Evolutionary conservation across 495 filamentous ascomycete genomes (phyloP).

Genomic region (Choiromyces venosus): DNA sequence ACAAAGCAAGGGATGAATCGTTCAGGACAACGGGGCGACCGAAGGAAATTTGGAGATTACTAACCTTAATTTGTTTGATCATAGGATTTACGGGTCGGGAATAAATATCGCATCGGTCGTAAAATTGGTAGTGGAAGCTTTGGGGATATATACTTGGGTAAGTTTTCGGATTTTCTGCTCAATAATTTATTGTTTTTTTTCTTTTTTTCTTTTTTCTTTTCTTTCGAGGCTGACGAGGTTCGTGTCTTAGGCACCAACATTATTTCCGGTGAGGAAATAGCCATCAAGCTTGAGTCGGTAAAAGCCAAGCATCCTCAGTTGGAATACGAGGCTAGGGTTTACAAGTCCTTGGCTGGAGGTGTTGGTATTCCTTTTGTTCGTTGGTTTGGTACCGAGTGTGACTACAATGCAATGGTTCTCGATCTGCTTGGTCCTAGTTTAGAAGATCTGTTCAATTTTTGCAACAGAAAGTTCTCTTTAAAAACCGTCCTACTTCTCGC

Average conservation of each 20-base stretch:
- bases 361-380: constrained; percentile 99
- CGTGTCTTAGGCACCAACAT: constrained; percentile 78
- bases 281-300: constrained; percentile 99
- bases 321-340: constrained; percentile 98
- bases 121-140: constrained; percentile 99
- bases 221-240: constrained; percentile 8
- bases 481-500: constrained; percentile 99
- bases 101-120: constrained; percentile 99
- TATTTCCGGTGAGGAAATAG: constrained; percentile 99
- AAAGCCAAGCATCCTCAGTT: constrained; percentile 99
- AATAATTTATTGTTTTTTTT: background rate
- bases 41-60: constrained; percentile 23
- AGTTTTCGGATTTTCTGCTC: constrained; percentile 27
- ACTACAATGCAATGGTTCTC: constrained; percentile 99
- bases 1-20: constrained; percentile 11
- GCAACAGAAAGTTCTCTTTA: constrained; percentile 98
- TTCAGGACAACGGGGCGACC: constrained; percentile 4
- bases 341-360: constrained; percentile 89
- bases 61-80: constrained; percentile 38
- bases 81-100: constrained; percentile 97
- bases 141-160: constrained; percentile 97
- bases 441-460: constrained; percentile 99
- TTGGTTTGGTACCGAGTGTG: constrained; percentile 99
- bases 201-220: background rate
- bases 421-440: constrained; percentile 94